Percentiles rank a stretch among this genome's conserved stretches.
These are phyloP conservation scores for Keithomyces neogunnii DNA, from an alignment of 2,329 filamentous ascomycete genomes.

Conservation along the genomic window DNA sequence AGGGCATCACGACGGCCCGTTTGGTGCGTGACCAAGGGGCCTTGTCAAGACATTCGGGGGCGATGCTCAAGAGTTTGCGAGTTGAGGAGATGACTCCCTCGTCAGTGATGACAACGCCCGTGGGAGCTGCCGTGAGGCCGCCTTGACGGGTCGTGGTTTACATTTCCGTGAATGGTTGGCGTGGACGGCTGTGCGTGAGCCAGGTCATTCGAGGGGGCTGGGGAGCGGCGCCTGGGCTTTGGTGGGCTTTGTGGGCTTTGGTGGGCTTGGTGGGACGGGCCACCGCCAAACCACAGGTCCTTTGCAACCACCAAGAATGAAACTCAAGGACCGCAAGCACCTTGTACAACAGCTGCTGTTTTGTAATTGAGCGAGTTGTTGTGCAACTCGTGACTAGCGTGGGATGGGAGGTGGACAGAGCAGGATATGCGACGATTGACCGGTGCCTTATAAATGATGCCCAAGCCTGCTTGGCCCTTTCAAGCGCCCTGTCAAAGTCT, in stretches of 20 bases:
- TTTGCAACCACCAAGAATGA: too few species aligned
- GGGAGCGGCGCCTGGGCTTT: background rate
- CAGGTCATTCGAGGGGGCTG: background rate
- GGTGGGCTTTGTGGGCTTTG: background rate
- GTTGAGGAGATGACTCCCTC: background rate
- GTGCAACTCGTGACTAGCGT: too few species aligned
- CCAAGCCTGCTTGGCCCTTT: too few species aligned
- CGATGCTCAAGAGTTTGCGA: too few species aligned
- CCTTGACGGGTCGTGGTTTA: background rate
- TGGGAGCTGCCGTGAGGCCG: background rate
- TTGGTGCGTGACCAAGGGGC: background rate
- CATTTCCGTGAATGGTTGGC: background rate
- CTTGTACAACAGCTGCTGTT: too few species aligned
- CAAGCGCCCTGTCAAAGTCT: too few species aligned
- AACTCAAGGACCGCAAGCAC: too few species aligned
- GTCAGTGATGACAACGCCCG: background rate
- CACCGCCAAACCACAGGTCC: too few species aligned
- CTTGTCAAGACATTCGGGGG: background rate
- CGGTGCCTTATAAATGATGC: too few species aligned
- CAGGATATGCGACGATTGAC: too few species aligned
- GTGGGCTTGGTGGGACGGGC: background rate
- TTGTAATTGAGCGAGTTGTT: too few species aligned
- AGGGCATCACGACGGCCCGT: slow-evolving; percentile 23
- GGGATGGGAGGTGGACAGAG: too few species aligned
- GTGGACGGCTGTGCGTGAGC: background rate